Base-by-base conservation (phyloP, 2,329 filamentous ascomycete genomes). In the Dissoconium aciculare region DNA sequence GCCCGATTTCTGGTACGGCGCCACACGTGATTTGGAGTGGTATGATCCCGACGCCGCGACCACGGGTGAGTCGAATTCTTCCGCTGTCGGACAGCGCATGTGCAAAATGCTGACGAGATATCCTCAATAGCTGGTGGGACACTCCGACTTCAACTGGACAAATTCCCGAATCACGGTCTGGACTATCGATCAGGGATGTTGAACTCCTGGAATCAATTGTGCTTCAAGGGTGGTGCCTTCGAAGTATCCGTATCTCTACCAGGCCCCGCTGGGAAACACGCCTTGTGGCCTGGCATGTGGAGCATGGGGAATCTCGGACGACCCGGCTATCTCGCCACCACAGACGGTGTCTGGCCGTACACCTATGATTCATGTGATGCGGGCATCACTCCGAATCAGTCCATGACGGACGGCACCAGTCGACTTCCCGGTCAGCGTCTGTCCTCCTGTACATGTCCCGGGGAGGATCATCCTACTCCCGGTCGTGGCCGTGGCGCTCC, bases 281-380 rank as follows among this genome's bases (percentile, higher is more conserved):
- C 63, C 14, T 48, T 66, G 1, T 68, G 64, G 65, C 65, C 65
- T 5, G 65, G 64, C 26, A 60, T 58, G 3, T 69, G 65, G 65
- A 59, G 61, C 2, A 64, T 68, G 59, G 65, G 65, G 1, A 69
- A 69, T 37, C 55, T 68, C 2, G 65, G 64, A 3, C 52, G 64
- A 17, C 65, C 65, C 11, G 65, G 65, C 21, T 67, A 66, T 37
- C 49, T 61, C 17, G 52, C 62, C 2, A 66, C 63, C 1, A 68
- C 64, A 1, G 65, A 69, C 12, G 65, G 65, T 4, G 47, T 66
- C 34, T 69, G 65, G 65, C 65, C 65, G 2, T 69, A 67, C 40
- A 67, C 63, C 0, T 69, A 69, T 42, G 52, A 54, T 17, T 38
- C 39, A 11, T 69, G 64, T 40, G 65, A 64, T 34, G 51, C 44